phyloP scores from a whole-genome alignment of 1,139 yeast species.

The Pichia inconspicua region DNA sequence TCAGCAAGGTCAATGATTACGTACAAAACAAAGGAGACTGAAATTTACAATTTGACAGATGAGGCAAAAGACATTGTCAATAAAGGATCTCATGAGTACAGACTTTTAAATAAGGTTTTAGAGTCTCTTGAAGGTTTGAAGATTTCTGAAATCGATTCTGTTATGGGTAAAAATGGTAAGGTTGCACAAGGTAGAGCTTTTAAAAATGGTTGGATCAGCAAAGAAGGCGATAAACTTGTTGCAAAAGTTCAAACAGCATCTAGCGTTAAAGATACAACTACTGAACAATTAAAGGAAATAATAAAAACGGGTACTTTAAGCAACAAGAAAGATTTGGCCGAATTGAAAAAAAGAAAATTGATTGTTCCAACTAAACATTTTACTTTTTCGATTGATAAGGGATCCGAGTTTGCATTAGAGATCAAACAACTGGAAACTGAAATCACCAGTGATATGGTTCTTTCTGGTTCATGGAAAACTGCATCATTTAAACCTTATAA shows the following conservation, averaged over 20 bases:
- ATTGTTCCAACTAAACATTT: constrained; percentile 62
- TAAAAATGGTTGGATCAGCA: constrained; percentile 92
- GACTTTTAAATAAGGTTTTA: constrained; percentile 70
- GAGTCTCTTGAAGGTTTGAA: constrained; percentile 72
- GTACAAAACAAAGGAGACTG: constrained; percentile 68
- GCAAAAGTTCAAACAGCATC: constrained; percentile 36
- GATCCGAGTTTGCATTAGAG: constrained; percentile 73
- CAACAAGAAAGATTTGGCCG: constrained; percentile 55
- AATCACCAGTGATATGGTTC: constrained; percentile 85
- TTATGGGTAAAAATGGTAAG: constrained; percentile 76
- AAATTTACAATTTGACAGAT: constrained; percentile 63
- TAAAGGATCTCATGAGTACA: constrained; percentile 85
- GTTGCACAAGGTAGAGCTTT: constrained; percentile 98
- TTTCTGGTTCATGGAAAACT: constrained; percentile 71
- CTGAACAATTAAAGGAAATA: constrained; percentile 54
- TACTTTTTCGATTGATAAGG: constrained; percentile 72
- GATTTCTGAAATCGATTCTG: constrained; percentile 68
- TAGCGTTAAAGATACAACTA: constrained; percentile 61
- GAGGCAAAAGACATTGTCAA: constrained; percentile 78
- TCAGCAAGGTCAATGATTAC: constrained; percentile 77
- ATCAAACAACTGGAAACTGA: constrained; percentile 85
- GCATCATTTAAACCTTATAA: constrained; percentile 90
- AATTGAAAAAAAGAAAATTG: constrained; percentile 90
- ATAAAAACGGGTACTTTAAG: constrained; percentile 46
- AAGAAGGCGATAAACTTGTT: constrained; percentile 73